Percentiles rank a stretch among this genome's conserved stretches.
Evolutionary conservation across 179 eudicot species (phyloP).

Genomic region (Vitellaria paradoxa): DNA sequence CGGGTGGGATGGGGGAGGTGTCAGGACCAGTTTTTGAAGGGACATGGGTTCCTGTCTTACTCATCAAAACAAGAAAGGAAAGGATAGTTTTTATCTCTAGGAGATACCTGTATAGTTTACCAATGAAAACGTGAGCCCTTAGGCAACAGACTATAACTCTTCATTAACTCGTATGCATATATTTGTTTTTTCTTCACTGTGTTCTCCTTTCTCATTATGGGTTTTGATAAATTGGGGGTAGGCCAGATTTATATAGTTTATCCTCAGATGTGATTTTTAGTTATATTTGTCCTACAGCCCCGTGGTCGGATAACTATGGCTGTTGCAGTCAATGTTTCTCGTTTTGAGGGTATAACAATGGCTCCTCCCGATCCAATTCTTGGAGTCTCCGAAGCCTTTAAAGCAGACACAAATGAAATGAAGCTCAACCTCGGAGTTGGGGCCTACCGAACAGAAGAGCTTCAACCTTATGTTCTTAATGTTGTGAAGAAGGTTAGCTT

Average conservation of each 20-base stretch:
- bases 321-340: conserved; percentile 64
- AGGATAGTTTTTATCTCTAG: not conserved
- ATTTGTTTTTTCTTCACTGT: not conserved
- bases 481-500: conserved; percentile 86
- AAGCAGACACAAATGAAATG: conserved; percentile 75
- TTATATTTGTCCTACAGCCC: conserved; percentile 39
- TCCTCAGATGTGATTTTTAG: conserved; percentile 4
- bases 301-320: conserved; percentile 60
- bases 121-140: not conserved
- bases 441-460: conserved; percentile 98
- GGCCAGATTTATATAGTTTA: not conserved
- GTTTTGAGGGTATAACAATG: conserved; percentile 81
- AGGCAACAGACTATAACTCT: not conserved
- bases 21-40: not conserved
- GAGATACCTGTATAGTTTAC: not conserved
- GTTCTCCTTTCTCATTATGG: not conserved
- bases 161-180: not conserved
- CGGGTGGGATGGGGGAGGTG: not conserved
- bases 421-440: conserved; percentile 98
- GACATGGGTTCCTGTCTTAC: not conserved
- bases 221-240: not conserved
- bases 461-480: conserved; percentile 87
- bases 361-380: conserved; percentile 99
- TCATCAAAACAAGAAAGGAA: not conserved
- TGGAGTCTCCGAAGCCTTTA: conserved; percentile 97